phyloP scores from a whole-genome alignment of 805 yeast genomes.

The Henningerozyma blattae region DNA sequence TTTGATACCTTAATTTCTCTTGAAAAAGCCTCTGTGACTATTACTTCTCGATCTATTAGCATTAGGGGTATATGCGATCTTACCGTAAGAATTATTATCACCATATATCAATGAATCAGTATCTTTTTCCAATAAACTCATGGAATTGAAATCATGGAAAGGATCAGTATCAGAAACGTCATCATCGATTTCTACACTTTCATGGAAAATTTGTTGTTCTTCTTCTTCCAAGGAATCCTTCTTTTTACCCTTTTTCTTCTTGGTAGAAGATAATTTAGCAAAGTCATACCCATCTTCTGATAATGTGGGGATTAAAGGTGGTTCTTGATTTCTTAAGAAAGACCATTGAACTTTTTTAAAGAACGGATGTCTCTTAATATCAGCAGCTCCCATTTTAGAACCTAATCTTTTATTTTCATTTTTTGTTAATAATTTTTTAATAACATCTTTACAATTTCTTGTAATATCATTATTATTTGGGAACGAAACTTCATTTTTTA shows the following conservation, averaged over 20 bases:
- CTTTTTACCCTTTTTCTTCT: slow-evolving; percentile 13
- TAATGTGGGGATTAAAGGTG: slow-evolving; percentile 89
- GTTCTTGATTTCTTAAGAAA: slow-evolving; percentile 76
- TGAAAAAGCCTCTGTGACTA: slow-evolving; percentile 26
- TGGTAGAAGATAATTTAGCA: slow-evolving; percentile 23
- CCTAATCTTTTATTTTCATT: slow-evolving; percentile 87
- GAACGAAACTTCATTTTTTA: slow-evolving; percentile 75
- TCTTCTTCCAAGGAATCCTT: slow-evolving; percentile 10
- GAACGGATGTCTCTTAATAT: slow-evolving; percentile 80
- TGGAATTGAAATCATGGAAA: slow-evolving; percentile 73
- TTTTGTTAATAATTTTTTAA: slow-evolving; percentile 72
- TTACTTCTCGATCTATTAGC: slow-evolving; percentile 29
- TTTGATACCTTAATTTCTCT: too few species aligned
- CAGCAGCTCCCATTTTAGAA: slow-evolving; percentile 89
- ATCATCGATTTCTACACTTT: slow-evolving; percentile 24
- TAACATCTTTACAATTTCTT: slow-evolving; percentile 64
- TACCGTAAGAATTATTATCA: slow-evolving; percentile 30
- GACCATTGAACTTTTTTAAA: slow-evolving; percentile 96
- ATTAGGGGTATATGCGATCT: slow-evolving; percentile 29
- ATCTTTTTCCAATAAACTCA: slow-evolving; percentile 71
- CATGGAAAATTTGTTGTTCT: slow-evolving; percentile 22
- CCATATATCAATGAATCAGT: slow-evolving; percentile 39
- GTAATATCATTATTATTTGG: slow-evolving; percentile 58
- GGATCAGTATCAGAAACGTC: slow-evolving; percentile 48
- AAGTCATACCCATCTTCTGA: slow-evolving; percentile 42